Percentiles rank a stretch among this genome's conserved stretches.
phyloP scores from a whole-genome alignment of 257 asterid genomes.

The Cordia subcordata region DNA sequence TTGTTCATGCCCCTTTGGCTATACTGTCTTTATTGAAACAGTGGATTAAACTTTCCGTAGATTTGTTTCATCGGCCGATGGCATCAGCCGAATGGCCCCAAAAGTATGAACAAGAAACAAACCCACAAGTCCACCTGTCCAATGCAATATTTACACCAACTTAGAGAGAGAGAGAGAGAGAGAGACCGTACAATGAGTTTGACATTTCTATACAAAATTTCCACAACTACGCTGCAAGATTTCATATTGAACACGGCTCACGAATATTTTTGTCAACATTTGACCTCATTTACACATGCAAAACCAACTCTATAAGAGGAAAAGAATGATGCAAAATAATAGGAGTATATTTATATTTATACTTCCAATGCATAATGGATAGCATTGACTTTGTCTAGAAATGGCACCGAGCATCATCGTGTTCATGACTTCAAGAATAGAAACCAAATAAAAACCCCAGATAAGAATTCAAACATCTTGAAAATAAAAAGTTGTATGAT shows the following conservation, averaged over 20 bases:
- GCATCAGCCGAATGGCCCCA: too few relatives aligned
- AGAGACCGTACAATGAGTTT: not conserved
- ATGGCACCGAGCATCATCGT: not conserved
- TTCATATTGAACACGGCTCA: constrained; percentile 11
- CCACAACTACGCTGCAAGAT: not conserved
- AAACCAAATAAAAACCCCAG: too few relatives aligned
- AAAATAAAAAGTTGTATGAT: not conserved
- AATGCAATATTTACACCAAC: not conserved
- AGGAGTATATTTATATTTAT: too few relatives aligned
- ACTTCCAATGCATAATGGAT: too few relatives aligned
- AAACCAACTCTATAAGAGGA: too few relatives aligned
- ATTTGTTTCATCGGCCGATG: too few relatives aligned
- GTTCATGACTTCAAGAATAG: not conserved
- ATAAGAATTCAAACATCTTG: constrained; percentile 2
- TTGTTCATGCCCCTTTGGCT: too few relatives aligned
- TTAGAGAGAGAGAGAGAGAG: not conserved
- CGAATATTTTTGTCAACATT: constrained; percentile 10
- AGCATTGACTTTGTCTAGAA: not conserved
- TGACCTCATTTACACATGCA: constrained; percentile 9
- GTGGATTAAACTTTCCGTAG: too few relatives aligned
- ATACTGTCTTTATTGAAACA: too few relatives aligned
- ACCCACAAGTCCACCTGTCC: too few relatives aligned
- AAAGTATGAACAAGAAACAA: too few relatives aligned
- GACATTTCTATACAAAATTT: not conserved
- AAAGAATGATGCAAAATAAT: not conserved